Base-by-base conservation (phyloP, 2,329 filamentous ascomycete genomes). In the Penicillium corylophilum region DNA sequence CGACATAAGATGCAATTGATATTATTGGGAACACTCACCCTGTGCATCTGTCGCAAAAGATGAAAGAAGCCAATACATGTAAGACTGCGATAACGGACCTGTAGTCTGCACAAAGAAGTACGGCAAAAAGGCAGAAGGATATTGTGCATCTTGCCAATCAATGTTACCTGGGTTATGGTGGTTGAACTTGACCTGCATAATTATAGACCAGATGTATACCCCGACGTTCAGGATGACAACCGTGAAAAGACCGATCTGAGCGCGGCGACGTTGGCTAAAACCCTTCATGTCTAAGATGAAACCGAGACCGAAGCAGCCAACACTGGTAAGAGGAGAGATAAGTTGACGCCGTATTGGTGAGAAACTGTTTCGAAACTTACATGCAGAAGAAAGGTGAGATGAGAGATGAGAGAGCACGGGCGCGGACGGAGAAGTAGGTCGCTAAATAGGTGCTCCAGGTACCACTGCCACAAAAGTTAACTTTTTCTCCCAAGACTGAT, bases 321-420 rank as follows among this genome's bases (percentile, higher is more conserved):
- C 63, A 23, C 70, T 72, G 29, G 5, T n/a, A 3, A 13, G 1
- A 41, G 9, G 20, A 2, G 2, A 45, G 1, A 44, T 49, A 29
- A 43, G 18, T 41, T 20, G 5, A 26, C 12, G 28, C 10, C 10
- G 2, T 43, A 15, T 15, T 2, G 2, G 4, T n/a, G 15, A 18
- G 7, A n/a, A 20, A 8, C 12, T 18, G 5, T 10, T 28, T 28
- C 3, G 26, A 10, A 9, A 61, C 71, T 61, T 57, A 71, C 70
- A 78, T 77, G 69, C 77, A 79, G 59, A 79, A 77, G 63, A 78
- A 78, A 0, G 76, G 77, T 5, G 75, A 77, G 23, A 78, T 61
- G 9, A 78, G 68, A 3, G 75, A 76, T 0, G 75, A 77, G 8
- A 76, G 67, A 3, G 76, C 75, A 22, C 72, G 71, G 26, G 74